Base-by-base conservation (phyloP, 768 basidiomycete species). In the Boletus pseudo-olivaceus region DNA sequence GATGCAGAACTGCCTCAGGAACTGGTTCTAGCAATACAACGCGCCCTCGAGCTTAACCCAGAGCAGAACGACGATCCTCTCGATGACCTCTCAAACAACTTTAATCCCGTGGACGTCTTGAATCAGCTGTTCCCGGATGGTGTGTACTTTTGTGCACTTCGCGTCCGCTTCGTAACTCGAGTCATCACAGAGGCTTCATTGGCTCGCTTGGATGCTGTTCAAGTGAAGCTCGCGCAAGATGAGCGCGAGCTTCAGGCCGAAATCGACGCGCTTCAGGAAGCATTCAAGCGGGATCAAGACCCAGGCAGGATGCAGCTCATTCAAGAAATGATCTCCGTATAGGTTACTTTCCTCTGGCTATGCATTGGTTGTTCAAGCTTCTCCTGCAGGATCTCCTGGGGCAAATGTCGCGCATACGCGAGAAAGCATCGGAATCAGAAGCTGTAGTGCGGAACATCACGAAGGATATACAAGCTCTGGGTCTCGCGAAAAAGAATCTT, bases 371-470 rank as follows among this genome's bases (percentile, higher is more conserved):
- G 19, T 49, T 57, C 38, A 65, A 52, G 50, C 38, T 47, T 27
- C 44, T 30, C 23, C 7, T 52, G 11, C 65, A 98, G 95, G 94
- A 97, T 65, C 78, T 98, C 15, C 80, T 98, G 45, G 86, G 88
- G 27, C 96, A 98, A 74, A 96, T 98, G 84, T 94, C 89, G 35
- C 88, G 89, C 52, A 97, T 98, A 60, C 83, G 93, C 41, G 94
- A 98, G 72, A 98, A 98, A 67, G 94, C 96, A 0, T 90, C 93
- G 1, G 97, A 99, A 67, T 94, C 93, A 3, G 97, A 98, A 64
- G 93, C 93, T 2, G 92, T 98, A 45, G 97, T 98, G 26, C 81
- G 89, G 49, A 85, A 92, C 61, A 97, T 98, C 60, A 99, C 97
- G 2, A 88, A 90, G 60, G 97, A 99, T 70, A 98, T 99, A 45